Conservation (phyloP, 2,329 filamentous ascomycete genomes). For the Colletotrichum cuscutae region DNA sequence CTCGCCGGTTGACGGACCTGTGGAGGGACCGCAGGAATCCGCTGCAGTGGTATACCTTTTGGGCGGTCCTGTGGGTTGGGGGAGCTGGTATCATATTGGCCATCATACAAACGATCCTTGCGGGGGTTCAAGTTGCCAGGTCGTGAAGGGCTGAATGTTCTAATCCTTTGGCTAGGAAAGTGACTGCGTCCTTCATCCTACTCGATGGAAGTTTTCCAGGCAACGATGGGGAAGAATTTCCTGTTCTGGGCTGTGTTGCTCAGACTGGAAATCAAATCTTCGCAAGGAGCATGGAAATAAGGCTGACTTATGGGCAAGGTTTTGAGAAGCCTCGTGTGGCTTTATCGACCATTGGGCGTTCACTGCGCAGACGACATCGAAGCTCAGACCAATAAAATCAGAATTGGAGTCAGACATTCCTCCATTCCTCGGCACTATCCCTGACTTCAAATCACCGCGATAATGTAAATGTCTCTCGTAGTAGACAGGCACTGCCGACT, state of each 20-base stretch:
- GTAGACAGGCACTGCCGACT: not conserved
- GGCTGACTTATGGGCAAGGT: not conserved
- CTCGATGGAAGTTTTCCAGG: too few relatives aligned
- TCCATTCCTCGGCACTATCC: not conserved
- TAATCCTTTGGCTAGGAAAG: too few relatives aligned
- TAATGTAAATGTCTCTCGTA: not conserved
- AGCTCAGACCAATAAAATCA: not conserved
- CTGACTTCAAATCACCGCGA: not conserved
- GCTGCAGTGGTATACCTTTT: not conserved
- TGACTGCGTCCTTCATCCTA: too few relatives aligned
- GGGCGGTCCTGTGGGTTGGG: not conserved
- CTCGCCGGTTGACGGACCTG: not conserved
- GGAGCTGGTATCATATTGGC: not conserved
- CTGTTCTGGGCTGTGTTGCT: not conserved
- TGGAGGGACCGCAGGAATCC: not conserved
- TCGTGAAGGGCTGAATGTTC: not conserved
- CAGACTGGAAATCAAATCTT: not conserved
- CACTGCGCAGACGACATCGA: not conserved
- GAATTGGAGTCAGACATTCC: not conserved
- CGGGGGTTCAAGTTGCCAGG: not conserved
- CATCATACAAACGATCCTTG: not conserved
- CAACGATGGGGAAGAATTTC: not conserved
- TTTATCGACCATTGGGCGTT: too few relatives aligned
- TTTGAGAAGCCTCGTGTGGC: too few relatives aligned
- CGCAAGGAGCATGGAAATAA: too few relatives aligned